These are phyloP conservation scores for Esteya vermicola DNA, from an alignment of 2,329 filamentous ascomycete genomes.

Conservation along the genomic window DNA sequence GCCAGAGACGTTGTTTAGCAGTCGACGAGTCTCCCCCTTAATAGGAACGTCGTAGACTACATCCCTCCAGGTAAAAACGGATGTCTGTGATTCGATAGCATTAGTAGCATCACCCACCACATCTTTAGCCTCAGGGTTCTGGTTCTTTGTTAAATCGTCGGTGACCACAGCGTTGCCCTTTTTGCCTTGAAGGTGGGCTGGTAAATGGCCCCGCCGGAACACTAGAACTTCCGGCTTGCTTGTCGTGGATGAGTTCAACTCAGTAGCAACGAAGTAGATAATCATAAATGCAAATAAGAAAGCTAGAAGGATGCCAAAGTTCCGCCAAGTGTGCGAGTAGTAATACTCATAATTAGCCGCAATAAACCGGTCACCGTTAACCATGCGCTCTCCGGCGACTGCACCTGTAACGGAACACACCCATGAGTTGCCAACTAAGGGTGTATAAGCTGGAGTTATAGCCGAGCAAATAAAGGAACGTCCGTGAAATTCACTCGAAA, in stretches of 20 bases:
- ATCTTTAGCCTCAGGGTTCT: no score
- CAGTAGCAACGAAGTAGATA: slow-evolving; percentile 32
- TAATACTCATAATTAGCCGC: slow-evolving; percentile 40
- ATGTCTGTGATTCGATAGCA: slow-evolving; percentile 44
- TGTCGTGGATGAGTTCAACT: slow-evolving; percentile 21
- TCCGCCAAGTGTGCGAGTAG: slow-evolving; percentile 49
- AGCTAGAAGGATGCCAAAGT: slow-evolving; percentile 44
- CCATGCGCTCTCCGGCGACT: slow-evolving; percentile 30
- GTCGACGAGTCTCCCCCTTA: slow-evolving; percentile 58
- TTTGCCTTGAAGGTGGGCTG: slow-evolving; percentile 10
- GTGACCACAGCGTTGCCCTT: neutral
- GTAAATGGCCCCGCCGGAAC: slow-evolving; percentile 24
- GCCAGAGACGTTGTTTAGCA: slow-evolving; percentile 75
- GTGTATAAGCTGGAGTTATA: slow-evolving; percentile 23
- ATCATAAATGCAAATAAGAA: slow-evolving; percentile 44
- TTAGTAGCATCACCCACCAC: no score
- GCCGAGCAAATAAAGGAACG: slow-evolving; percentile 41
- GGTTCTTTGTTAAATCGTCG: no score
- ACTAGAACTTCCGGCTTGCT: slow-evolving; percentile 1
- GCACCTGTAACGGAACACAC: slow-evolving; percentile 47
- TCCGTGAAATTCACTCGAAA: slow-evolving; percentile 68
- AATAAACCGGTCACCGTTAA: slow-evolving; percentile 46
- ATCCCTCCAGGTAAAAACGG: slow-evolving; percentile 75
- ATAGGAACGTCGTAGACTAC: slow-evolving; percentile 69
- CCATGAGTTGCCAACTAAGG: slow-evolving; percentile 22